phyloP scores from a whole-genome alignment of 441 rosid genomes.

The Dalechampia spathulata region DNA sequence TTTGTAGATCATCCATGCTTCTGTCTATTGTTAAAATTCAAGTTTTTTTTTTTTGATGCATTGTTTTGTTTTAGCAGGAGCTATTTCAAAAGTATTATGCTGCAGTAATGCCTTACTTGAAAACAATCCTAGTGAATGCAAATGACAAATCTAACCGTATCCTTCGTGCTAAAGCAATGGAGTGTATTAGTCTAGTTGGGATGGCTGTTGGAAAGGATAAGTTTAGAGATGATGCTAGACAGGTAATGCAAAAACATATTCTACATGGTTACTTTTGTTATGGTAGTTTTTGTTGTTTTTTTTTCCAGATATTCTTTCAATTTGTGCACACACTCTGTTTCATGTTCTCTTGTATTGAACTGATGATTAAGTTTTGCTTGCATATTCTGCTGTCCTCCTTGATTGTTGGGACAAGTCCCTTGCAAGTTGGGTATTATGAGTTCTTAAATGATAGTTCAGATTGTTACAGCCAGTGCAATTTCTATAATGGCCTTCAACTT shows the following conservation, averaged over 20 bases:
- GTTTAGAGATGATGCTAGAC: slow-evolving; percentile 80
- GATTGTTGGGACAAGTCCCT: not conserved
- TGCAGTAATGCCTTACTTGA: slow-evolving; percentile 90
- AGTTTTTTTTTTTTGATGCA: slow-evolving; percentile 1
- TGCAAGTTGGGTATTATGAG: not conserved
- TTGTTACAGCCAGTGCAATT: not conserved
- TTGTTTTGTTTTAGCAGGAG: slow-evolving; percentile 42
- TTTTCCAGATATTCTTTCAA: not conserved
- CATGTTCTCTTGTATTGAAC: not conserved
- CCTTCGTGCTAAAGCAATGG: slow-evolving; percentile 97
- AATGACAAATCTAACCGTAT: slow-evolving; percentile 80
- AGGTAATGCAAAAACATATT: slow-evolving; percentile 38
- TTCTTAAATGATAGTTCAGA: not conserved
- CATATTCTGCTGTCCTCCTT: slow-evolving; percentile 3
- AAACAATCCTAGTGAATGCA: slow-evolving; percentile 74
- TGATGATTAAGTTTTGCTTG: not conserved
- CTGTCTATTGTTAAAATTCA: not conserved
- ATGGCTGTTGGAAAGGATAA: slow-evolving; percentile 98
- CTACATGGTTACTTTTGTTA: not conserved
- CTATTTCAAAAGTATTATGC: slow-evolving; percentile 88
- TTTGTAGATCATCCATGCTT: not conserved
- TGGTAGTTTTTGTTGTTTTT: not conserved
- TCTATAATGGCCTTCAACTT: not conserved
- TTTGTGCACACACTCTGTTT: not conserved
- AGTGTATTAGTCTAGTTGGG: slow-evolving; percentile 94